Percentiles rank a stretch among this genome's conserved stretches.
Evolutionary conservation across 257 asterid species (phyloP).

Genomic region (Jaltomata sinuosa): DNA sequence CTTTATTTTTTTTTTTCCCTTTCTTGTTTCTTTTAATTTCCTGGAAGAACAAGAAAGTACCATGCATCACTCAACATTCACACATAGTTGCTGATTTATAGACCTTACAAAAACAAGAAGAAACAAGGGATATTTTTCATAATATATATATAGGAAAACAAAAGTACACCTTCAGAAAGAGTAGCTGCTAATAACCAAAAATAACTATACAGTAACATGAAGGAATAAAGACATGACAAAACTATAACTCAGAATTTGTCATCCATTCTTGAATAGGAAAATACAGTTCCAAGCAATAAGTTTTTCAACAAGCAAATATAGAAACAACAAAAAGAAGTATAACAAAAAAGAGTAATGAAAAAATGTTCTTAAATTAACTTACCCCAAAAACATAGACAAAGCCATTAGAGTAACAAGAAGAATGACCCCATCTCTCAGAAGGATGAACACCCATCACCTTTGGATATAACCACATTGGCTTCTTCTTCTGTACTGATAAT

Average conservation of each 20-base stretch:
- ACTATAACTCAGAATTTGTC: background rate
- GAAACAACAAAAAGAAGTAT: no score
- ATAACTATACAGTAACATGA: background rate
- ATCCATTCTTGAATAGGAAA: background rate
- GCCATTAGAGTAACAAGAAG: conserved; percentile 75
- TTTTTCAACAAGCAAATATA: background rate
- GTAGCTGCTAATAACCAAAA: background rate
- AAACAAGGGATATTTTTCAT: background rate
- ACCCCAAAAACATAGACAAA: conserved; percentile 78
- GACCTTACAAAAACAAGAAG: background rate
- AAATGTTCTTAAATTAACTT: background rate
- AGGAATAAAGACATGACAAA: background rate
- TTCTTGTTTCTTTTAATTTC: background rate
- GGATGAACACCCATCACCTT: conserved; percentile 62
- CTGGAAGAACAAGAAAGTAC: background rate
- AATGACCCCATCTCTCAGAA: conserved; percentile 99
- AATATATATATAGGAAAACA: background rate
- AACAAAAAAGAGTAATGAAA: background rate
- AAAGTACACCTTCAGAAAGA: background rate
- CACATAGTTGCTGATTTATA: background rate
- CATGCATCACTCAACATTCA: background rate
- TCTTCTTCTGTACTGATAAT: conserved; percentile 23
- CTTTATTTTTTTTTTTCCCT: background rate
- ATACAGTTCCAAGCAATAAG: background rate
- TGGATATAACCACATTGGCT: conserved; percentile 74